Percentiles rank a stretch among this genome's conserved stretches.
Conservation (phyloP, 2,329 filamentous ascomycete genomes). For the Aspergillus aculeatinus region DNA sequence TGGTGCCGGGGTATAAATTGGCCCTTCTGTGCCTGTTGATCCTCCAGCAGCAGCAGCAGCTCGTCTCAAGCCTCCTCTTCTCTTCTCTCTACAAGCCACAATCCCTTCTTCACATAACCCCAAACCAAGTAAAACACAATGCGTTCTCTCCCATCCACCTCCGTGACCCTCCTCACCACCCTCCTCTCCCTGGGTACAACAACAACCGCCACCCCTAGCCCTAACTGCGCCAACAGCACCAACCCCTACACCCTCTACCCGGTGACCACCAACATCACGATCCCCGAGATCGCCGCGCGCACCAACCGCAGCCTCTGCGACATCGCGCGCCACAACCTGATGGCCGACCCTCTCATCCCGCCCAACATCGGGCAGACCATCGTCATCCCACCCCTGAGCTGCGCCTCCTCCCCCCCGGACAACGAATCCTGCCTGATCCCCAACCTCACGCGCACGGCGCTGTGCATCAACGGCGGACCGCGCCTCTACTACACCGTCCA, state of each 20-base stretch:
- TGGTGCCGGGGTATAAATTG: too few species aligned
- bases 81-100: too few species aligned
- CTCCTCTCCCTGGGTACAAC: too few species aligned
- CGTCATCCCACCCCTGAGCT: neutral
- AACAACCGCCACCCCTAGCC: too few species aligned
- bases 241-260: neutral
- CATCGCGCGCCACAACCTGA: neutral
- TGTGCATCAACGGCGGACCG: conserved; percentile 20
- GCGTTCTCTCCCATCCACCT: too few species aligned
- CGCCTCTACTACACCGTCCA: conserved; percentile 20
- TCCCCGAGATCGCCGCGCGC: neutral
- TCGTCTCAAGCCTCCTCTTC: too few species aligned
- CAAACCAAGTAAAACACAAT: too few species aligned
- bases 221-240: too few species aligned
- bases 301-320: conserved; percentile 1
- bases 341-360: neutral
- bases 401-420: conserved; percentile 7
- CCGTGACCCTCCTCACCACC: too few species aligned
- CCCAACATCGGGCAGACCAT: neutral
- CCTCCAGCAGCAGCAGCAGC: too few species aligned
- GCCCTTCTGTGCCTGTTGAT: too few species aligned
- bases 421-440: conserved; percentile 15
- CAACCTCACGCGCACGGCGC: conserved; percentile 1
- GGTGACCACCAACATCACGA: neutral
- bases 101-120: too few species aligned